Conservation (phyloP, 805 yeast genomes). For the Diddensiella santjacobensis region DNA sequence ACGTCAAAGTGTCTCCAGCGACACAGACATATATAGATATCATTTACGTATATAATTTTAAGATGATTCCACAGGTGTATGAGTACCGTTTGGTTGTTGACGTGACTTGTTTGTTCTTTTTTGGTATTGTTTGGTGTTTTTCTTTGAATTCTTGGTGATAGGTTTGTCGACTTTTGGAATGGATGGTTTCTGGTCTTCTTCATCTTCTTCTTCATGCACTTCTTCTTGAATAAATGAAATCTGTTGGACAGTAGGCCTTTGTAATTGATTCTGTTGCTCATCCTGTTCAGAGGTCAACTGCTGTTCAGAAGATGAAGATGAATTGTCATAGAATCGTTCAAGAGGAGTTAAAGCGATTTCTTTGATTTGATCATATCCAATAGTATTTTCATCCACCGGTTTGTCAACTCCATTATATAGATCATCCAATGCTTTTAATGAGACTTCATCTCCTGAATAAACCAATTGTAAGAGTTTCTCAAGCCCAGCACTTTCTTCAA, state of each 20-base stretch:
- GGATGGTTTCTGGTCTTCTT: not conserved
- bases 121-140: not conserved
- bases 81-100: not conserved
- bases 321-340: conserved; percentile 12
- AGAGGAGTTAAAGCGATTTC: conserved; percentile 17
- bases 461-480: conserved; percentile 30
- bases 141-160: not conserved
- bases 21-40: conserved; percentile 13
- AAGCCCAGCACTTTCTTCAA: conserved; percentile 28
- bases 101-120: not conserved
- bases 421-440: conserved; percentile 31
- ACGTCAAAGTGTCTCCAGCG: conserved; percentile 21
- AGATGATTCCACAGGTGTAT: not conserved
- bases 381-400: conserved; percentile 24
- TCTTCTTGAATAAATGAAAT: conserved; percentile 24
- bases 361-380: conserved; percentile 18
- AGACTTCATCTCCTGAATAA: conserved; percentile 32
- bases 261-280: not conserved
- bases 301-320: conserved; percentile 3
- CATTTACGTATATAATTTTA: not conserved
- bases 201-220: conserved; percentile 13
- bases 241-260: conserved; percentile 2
- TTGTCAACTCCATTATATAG: conserved; percentile 28
- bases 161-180: not conserved
- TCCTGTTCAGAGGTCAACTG: conserved; percentile 1